Percentiles rank a stretch among this genome's conserved stretches.
phyloP scores from a whole-genome alignment of 345 rosid genomes.

The Punica granatum region DNA sequence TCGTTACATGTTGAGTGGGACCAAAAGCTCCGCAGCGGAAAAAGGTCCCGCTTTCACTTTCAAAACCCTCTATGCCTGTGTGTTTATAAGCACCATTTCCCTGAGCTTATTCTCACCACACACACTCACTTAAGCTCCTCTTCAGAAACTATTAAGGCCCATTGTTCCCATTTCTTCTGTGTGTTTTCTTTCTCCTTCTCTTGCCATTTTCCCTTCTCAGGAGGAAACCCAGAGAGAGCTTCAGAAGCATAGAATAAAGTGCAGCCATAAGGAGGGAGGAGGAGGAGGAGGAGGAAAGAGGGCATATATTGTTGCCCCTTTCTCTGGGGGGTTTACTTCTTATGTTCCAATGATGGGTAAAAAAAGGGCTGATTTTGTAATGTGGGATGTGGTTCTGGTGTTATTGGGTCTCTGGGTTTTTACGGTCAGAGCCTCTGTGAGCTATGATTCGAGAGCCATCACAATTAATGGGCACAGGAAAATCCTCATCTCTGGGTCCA shows the following conservation, averaged over 20 bases:
- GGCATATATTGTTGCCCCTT: not conserved
- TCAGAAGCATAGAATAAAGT: conserved; percentile 4
- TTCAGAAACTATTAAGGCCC: no score
- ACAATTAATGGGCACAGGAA: conserved; percentile 82
- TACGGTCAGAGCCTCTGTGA: conserved; percentile 60
- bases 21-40: not conserved
- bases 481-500: conserved; percentile 96
- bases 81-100: conserved; percentile 3
- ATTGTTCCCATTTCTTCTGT: not conserved
- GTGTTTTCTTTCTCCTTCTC: not conserved
- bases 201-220: not conserved
- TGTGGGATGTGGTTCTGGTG: conserved; percentile 42
- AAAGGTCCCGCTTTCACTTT: conserved; percentile 9
- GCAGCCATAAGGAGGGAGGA: not conserved
- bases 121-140: not conserved
- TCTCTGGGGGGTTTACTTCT: conserved; percentile 1
- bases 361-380: conserved; percentile 2
- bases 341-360: conserved; percentile 2
- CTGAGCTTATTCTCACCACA: not conserved
- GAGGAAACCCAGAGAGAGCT: not conserved
- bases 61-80: conserved; percentile 2
- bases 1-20: not conserved
- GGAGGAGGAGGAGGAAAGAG: not conserved
- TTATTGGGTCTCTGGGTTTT: conserved; percentile 24
- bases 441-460: conserved; percentile 76